Percentiles rank a stretch among this genome's conserved stretches.
Conservation (phyloP, 108 stramenopile genomes). For the Cyclotella baltica region DNA sequence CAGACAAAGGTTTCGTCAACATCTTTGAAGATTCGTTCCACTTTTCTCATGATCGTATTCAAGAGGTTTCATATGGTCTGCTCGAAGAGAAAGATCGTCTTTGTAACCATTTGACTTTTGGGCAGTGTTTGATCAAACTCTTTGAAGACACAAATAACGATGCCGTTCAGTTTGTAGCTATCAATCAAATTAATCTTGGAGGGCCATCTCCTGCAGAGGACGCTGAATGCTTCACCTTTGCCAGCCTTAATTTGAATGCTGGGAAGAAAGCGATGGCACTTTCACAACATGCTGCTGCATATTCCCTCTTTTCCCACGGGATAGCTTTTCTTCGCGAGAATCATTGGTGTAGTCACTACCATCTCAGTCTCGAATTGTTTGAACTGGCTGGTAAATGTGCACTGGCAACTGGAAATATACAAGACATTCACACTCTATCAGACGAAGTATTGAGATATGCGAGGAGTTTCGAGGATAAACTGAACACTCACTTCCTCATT, state of each 20-base stretch:
- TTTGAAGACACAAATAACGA: background rate
- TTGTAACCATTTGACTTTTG: constrained; percentile 19
- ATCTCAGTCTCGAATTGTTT: constrained; percentile 30
- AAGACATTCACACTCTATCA: background rate
- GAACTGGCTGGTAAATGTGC: constrained; percentile 17
- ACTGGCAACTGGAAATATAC: background rate
- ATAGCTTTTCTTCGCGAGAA: constrained; percentile 21
- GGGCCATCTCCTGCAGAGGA: constrained; percentile 3
- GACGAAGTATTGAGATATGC: constrained; percentile 4
- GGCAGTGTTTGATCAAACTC: background rate
- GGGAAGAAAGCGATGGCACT: constrained; percentile 28
- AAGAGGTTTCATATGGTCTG: constrained; percentile 30
- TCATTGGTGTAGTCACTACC: constrained; percentile 34
- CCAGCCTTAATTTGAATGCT: constrained; percentile 25
- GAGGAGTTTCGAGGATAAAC: constrained; percentile 19
- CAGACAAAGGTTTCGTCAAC: constrained; percentile 21
- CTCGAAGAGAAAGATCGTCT: constrained; percentile 4
- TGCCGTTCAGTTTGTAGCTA: constrained; percentile 8
- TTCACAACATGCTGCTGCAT: constrained; percentile 9
- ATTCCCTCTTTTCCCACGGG: constrained; percentile 19
- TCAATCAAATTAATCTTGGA: constrained; percentile 22
- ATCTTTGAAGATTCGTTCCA: constrained; percentile 14
- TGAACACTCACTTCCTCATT: background rate
- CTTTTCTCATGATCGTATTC: constrained; percentile 27
- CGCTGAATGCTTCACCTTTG: background rate